Evolutionary conservation across 306 rosid genomes (phyloP), one percentile per base, ranked within the genome.

Genomic region (Dicorynia guianensis): DNA sequence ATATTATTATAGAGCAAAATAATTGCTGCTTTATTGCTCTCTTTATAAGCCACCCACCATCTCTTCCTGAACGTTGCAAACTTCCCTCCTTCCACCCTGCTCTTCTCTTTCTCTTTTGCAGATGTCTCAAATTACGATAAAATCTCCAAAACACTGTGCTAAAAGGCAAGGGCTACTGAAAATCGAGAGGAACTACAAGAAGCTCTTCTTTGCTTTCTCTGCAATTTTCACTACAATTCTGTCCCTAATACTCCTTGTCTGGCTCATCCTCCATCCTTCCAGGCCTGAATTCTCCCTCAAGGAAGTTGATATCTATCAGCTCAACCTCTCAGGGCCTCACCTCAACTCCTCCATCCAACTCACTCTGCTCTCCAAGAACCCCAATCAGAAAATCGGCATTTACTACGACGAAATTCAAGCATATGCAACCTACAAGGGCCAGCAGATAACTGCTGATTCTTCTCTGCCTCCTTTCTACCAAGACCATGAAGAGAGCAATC

Each of bases 61-160:
- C 78, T 61, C 76, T 87, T 76, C 74, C 90, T 86, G 80, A 84
- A 63, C 80, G 53, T 83, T 78, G 84, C 68, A 61, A 81, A 54
- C 79, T 63, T 52, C 53, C 52, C 50, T 33, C 71, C 5, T 39
- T 10, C 44, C 10, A 25, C 30, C 30, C 30, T 25, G 30, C 30
- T 63, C 72, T 58, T 39, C 79, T 52, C 47, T 52, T 56, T 47
- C 59, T 62, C 56, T 19, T 11, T 49, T 40, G 73, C 82, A 85
- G 85, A 94, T 94, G 99, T 95, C 99, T 89, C 71, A 36, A 84
- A 72, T 82, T 69, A 15, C 40, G 40, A 20, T 71, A 53, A 74
- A 77, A 77, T 89, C 99, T 77, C 99, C 99, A 38, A 86, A 95
- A 81, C 96, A 90, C 77, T 95, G 99, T 35, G 99, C 87, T 12